Evolutionary conservation across 1,284 basidiomycete genomes (phyloP).

Genomic region (Papiliotrema fonsecae): DNA sequence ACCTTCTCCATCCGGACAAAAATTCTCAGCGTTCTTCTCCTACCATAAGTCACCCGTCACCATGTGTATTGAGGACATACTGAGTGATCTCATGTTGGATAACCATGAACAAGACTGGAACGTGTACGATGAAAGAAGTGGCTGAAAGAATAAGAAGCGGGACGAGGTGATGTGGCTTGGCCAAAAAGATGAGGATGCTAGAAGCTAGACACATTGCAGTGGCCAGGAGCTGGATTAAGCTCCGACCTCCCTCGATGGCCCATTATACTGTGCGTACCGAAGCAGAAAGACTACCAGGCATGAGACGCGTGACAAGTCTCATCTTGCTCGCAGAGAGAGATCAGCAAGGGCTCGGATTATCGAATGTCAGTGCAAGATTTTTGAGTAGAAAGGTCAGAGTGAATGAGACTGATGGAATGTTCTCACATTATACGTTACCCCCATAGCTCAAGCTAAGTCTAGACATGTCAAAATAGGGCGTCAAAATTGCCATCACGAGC

Average conservation of each 20-base stretch:
- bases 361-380: too few relatives aligned
- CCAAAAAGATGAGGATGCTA: conserved; percentile 1
- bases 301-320: neutral
- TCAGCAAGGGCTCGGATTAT: too few relatives aligned
- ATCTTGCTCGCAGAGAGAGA: neutral
- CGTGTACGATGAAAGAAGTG: conserved; percentile 1
- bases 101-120: conserved; percentile 1
- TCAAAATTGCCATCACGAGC: too few relatives aligned
- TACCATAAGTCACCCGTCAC: neutral
- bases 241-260: too few relatives aligned
- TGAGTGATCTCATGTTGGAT: neutral
- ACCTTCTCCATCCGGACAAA: neutral
- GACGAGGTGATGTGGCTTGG: conserved; percentile 1
- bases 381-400: too few relatives aligned
- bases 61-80: neutral
- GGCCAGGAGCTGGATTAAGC: neutral
- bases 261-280: too few relatives aligned
- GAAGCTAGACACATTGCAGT: neutral
- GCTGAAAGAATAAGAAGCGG: conserved; percentile 1
- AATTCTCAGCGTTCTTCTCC: neutral
- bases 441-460: too few relatives aligned
- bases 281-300: neutral
- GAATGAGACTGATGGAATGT: neutral
- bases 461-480: too few relatives aligned
- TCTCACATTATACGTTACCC: too few relatives aligned